Conservation (phyloP, 371 early-diverging fungal species). For the Mortierella sp. region DNA sequence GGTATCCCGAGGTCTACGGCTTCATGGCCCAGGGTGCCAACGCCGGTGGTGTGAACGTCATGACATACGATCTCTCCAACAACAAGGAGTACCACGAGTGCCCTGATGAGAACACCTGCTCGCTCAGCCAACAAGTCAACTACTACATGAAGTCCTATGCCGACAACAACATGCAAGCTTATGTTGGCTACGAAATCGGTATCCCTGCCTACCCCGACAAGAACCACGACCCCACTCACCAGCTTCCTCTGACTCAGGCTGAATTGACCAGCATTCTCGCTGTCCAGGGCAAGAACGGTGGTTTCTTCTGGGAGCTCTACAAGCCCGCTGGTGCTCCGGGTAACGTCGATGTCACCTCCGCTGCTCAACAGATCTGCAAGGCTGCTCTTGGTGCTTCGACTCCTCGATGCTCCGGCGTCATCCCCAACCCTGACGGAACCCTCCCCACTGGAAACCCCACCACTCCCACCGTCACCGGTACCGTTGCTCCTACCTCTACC, state of each 20-base stretch:
- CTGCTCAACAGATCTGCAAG: slow-evolving; percentile 53
- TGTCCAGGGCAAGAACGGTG: slow-evolving; percentile 48
- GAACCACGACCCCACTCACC: slow-evolving; percentile 46
- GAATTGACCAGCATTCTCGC: slow-evolving; percentile 42
- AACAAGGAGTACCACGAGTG: slow-evolving; percentile 49
- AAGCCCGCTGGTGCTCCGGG: slow-evolving; percentile 32
- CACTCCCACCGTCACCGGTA: slow-evolving; percentile 3
- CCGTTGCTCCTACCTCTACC: slow-evolving; percentile 25
- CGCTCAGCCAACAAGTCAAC: slow-evolving; percentile 48
- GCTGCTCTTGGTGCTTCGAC: slow-evolving; percentile 50
- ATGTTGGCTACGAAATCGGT: slow-evolving; percentile 55
- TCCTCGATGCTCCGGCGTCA: slow-evolving; percentile 53
- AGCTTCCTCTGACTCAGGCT: slow-evolving; percentile 46
- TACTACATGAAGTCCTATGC: slow-evolving; percentile 54
- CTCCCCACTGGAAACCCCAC: slow-evolving; percentile 16
- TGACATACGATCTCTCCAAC: slow-evolving; percentile 54
- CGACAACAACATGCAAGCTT: slow-evolving; percentile 37
- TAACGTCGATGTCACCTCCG: slow-evolving; percentile 38
- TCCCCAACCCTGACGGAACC: slow-evolving; percentile 31
- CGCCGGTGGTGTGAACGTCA: slow-evolving; percentile 53
- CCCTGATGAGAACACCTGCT: slow-evolving; percentile 39
- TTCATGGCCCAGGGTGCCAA: slow-evolving; percentile 42
- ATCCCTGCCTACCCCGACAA: slow-evolving; percentile 51
- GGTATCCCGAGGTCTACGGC: slow-evolving; percentile 48
- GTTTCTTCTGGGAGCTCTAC: slow-evolving; percentile 56